phyloP scores from a whole-genome alignment of 805 yeast species.

The Schizosaccharomyces octosporus region DNA sequence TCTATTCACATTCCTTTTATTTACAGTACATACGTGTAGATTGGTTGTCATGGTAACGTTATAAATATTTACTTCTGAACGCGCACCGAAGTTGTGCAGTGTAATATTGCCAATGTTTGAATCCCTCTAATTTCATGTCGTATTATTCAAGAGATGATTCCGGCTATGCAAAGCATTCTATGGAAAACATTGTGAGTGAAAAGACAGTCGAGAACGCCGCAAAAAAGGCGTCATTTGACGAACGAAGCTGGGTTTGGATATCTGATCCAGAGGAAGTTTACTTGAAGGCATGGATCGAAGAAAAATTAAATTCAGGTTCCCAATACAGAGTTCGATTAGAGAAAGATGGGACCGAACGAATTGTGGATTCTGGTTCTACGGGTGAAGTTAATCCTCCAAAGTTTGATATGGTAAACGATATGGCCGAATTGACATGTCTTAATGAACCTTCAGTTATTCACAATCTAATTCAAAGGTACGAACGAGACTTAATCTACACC shows the following conservation, averaged over 20 bases:
- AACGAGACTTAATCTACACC: constrained; percentile 53
- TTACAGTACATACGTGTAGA: neutral
- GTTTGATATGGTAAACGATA: constrained; percentile 75
- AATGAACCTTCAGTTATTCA: constrained; percentile 86
- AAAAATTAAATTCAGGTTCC: neutral
- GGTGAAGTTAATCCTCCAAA: constrained; percentile 52
- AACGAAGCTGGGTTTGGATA: neutral
- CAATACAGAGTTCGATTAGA: neutral
- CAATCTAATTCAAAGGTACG: constrained; percentile 54
- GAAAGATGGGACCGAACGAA: neutral
- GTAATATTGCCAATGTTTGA: neutral
- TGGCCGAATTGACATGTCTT: constrained; percentile 83
- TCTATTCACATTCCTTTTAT: neutral
- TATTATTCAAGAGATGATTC: neutral
- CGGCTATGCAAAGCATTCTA: neutral
- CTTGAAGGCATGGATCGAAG: neutral
- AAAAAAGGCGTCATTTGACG: neutral
- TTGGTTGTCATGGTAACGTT: neutral
- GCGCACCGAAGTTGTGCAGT: neutral
- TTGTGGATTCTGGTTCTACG: neutral
- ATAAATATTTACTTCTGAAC: neutral
- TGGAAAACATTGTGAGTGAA: neutral
- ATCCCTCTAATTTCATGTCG: neutral
- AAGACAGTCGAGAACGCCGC: neutral
- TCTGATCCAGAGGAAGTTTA: neutral